These are phyloP conservation scores for Metschnikowia dekortorum DNA, from an alignment of 805 yeast species.

Conservation along the genomic window DNA sequence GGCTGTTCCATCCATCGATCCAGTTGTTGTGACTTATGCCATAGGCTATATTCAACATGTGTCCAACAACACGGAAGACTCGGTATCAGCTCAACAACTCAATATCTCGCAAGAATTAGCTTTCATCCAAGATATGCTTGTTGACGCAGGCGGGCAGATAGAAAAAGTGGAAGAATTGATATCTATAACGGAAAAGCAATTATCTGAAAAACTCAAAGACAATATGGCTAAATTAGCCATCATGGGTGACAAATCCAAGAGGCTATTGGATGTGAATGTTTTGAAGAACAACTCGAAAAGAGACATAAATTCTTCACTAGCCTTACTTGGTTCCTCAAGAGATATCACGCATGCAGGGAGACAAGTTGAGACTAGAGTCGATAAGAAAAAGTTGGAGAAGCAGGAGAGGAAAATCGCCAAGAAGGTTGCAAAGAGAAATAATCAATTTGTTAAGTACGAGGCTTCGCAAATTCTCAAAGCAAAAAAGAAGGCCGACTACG, in stretches of 20 bases:
- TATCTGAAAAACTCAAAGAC: conserved; percentile 51
- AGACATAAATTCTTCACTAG: conserved; percentile 71
- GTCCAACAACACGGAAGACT: conserved; percentile 71
- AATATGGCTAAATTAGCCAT: conserved; percentile 70
- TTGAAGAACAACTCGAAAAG: conserved; percentile 57
- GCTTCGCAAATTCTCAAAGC: conserved; percentile 85
- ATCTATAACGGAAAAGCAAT: conserved; percentile 42
- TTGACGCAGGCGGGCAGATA: conserved; percentile 77
- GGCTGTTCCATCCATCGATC: conserved; percentile 82
- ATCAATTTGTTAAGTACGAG: conserved; percentile 81
- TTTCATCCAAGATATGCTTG: conserved; percentile 61
- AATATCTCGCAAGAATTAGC: conserved; percentile 63
- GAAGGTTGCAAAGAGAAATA: conserved; percentile 87
- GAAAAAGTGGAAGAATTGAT: conserved; percentile 51
- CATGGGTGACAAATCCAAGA: conserved; percentile 83
- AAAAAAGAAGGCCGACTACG: conserved; percentile 70
- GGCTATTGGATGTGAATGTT: conserved; percentile 76
- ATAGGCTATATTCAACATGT: conserved; percentile 86
- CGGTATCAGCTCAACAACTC: conserved; percentile 71
- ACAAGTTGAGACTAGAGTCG: conserved; percentile 89
- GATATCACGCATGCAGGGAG: conserved; percentile 92
- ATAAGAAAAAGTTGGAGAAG: conserved; percentile 91
- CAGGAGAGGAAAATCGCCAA: conserved; percentile 97
- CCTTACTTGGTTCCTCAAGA: conserved; percentile 68
- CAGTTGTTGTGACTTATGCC: conserved; percentile 84